These are phyloP conservation scores for Hygrophoropsis aurantiaca DNA, from an alignment of 768 basidiomycete genomes.

Conservation along the genomic window DNA sequence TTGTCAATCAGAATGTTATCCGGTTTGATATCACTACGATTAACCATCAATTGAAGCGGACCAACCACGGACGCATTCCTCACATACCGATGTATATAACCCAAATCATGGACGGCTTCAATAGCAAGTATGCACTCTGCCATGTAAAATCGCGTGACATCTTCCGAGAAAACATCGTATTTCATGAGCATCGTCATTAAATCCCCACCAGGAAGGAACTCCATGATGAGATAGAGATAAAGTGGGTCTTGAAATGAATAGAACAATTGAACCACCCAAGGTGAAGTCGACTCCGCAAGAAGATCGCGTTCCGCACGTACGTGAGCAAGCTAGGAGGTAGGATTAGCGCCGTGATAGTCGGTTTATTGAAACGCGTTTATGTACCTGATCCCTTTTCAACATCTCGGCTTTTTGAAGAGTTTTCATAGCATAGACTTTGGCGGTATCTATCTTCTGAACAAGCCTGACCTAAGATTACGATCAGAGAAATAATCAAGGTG, in stretches of 20 bases:
- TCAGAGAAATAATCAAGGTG: not conserved
- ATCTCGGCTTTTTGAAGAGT: slow-evolving; percentile 97
- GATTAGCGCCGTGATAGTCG: slow-evolving; percentile 6
- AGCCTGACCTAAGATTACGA: slow-evolving; percentile 68
- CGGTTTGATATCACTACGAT: slow-evolving; percentile 91
- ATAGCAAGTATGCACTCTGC: slow-evolving; percentile 98
- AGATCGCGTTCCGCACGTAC: slow-evolving; percentile 97
- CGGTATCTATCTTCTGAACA: slow-evolving; percentile 96
- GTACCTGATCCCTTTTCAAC: slow-evolving; percentile 98
- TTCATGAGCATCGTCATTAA: slow-evolving; percentile 99
- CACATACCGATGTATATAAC: slow-evolving; percentile 93
- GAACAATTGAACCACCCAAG: slow-evolving; percentile 97
- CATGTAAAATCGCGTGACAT: slow-evolving; percentile 98
- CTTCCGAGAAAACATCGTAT: slow-evolving; percentile 98
- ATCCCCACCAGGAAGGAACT: slow-evolving; percentile 89
- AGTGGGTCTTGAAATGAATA: slow-evolving; percentile 97
- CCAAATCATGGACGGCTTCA: slow-evolving; percentile 97
- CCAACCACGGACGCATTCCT: not conserved
- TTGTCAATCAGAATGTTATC: slow-evolving; percentile 99
- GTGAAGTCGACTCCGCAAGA: slow-evolving; percentile 92
- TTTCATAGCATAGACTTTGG: slow-evolving; percentile 99
- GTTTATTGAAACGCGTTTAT: slow-evolving; percentile 16
- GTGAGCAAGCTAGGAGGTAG: slow-evolving; percentile 75
- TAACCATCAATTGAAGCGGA: slow-evolving; percentile 1
- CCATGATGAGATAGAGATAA: slow-evolving; percentile 98